Evolutionary conservation across 2,329 filamentous ascomycete genomes (phyloP).

Genomic region (Acarospora socialis): DNA sequence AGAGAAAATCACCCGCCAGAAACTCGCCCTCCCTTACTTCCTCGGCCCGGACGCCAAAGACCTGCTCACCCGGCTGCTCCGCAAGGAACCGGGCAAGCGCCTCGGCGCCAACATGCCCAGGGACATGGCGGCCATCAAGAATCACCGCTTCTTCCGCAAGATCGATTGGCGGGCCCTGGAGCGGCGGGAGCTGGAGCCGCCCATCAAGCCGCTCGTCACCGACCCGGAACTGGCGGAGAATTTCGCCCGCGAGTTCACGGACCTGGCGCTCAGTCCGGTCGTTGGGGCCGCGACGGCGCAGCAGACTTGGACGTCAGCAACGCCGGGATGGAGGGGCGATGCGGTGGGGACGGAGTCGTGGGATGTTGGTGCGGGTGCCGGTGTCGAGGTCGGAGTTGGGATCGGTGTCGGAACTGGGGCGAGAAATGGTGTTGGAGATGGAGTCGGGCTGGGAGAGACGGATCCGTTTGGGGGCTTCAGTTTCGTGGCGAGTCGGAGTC

Average conservation of each 20-base stretch:
- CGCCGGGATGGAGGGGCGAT: too few species aligned
- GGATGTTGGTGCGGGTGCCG: too few species aligned
- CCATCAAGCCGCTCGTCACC: constrained; percentile 85
- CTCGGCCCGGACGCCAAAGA: constrained; percentile 87
- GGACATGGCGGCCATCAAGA: constrained; percentile 73
- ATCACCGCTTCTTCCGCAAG: constrained; percentile 90
- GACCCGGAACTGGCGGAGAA: constrained; percentile 95
- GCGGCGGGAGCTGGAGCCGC: constrained; percentile 67
- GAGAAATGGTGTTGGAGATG: constrained; percentile 11
- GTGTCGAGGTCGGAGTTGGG: too few species aligned
- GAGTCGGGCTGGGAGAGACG: constrained; percentile 15
- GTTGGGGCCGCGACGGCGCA: constrained; percentile 25
- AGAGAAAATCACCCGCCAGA: constrained; percentile 89
- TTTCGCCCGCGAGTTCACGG: constrained; percentile 85
- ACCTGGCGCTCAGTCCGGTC: constrained; percentile 64
- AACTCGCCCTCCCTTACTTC: constrained; percentile 78
- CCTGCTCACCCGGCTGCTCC: constrained; percentile 71
- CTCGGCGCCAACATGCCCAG: constrained; percentile 80
- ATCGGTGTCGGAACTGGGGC: too few species aligned
- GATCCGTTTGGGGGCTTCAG: constrained; percentile 41
- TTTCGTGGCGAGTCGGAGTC: constrained; percentile 37
- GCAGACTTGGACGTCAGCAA: too few species aligned
- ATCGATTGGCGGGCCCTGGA: constrained; percentile 89
- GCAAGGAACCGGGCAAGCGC: constrained; percentile 84
- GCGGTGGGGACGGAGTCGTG: too few species aligned